Base-by-base conservation (phyloP, 345 rosid species). In the Acer negundo region DNA sequence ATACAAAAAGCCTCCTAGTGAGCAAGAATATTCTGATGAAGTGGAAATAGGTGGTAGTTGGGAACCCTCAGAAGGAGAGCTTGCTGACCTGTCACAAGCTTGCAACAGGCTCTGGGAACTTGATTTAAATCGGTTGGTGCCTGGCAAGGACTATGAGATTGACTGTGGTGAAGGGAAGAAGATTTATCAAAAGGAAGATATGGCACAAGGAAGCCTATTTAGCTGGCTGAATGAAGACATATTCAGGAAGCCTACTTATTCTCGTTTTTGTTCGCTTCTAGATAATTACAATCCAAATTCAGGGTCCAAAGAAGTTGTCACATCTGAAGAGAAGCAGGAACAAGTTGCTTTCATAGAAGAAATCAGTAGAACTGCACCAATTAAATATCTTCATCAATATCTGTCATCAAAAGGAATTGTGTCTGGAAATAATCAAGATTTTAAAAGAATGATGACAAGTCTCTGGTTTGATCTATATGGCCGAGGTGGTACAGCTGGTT, bases 111-210 rank as follows among this genome's bases (percentile, higher is more conserved):
- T 95, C 49, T 95, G 99, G 98, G 90, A 95, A 82, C 94, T 93
- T 17, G 97, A 95, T 73, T 67, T 67, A 0, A 93, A 92, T 83
- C 94, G 98, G 51, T 84, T 93, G 81, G 79, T 83, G 28, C 99
- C 99, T 17, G 93, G 93, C 69, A 91, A 79, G 81, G 96, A 93
- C 79, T 95, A 95, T 62, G 84, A 84, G 81, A 95, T 95, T 75
- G 99, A 95, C 75, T 90, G 94, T 58, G 99, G 97, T 74, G 99
- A 88, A 65, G 99, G 98, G 59, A 95, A 93, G 82, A 93, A 90
- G 83, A 93, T 91, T 49, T 86, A 86, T 78, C 86, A 88, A 70
- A 89, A 78, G 80, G 80, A 86, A 16, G 99, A 95, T 80, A 86
- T 86, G 93, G 99, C 98, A 22, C 83, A 88, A 84, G 97, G 94